Conservation (phyloP, 2,329 filamentous ascomycete genomes). For the Aspergillus luchuensis region DNA sequence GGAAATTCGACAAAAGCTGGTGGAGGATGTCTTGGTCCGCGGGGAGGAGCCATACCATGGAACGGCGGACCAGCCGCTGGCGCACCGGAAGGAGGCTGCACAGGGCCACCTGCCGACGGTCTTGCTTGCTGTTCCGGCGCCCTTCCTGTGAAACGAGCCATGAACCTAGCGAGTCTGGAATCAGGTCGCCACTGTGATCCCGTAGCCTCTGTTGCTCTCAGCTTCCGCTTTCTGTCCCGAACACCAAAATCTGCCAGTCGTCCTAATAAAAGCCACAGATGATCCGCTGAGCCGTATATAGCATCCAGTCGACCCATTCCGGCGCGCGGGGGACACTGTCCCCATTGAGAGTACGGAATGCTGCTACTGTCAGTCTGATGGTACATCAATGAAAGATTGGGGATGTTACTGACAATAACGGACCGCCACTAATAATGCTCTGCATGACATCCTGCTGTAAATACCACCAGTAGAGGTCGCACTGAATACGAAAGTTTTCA, state of each 20-base stretch:
- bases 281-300: constrained; percentile 85
- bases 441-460: constrained; percentile 92
- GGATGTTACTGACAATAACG: constrained; percentile 69
- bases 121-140: constrained; percentile 14
- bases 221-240: constrained; percentile 76
- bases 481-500: constrained; percentile 75
- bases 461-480: constrained; percentile 95
- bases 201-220: constrained; percentile 64
- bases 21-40: constrained; percentile 47
- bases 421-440: constrained; percentile 82
- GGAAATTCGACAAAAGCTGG: constrained; percentile 52
- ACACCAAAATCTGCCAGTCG: constrained; percentile 77
- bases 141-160: constrained; percentile 32
- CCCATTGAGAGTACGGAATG: constrained; percentile 77
- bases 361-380: constrained; percentile 49
- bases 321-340: constrained; percentile 83
- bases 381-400: background rate
- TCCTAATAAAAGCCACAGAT: constrained; percentile 78
- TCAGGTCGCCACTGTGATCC: constrained; percentile 60
- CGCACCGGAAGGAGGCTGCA: constrained; percentile 11
- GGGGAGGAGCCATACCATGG: constrained; percentile 53
- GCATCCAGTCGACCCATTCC: constrained; percentile 75
- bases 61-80: constrained; percentile 31
- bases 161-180: constrained; percentile 49
- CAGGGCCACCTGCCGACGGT: constrained; percentile 14